phyloP scores from a whole-genome alignment of 257 asterid genomes.

The Verbena officinalis region DNA sequence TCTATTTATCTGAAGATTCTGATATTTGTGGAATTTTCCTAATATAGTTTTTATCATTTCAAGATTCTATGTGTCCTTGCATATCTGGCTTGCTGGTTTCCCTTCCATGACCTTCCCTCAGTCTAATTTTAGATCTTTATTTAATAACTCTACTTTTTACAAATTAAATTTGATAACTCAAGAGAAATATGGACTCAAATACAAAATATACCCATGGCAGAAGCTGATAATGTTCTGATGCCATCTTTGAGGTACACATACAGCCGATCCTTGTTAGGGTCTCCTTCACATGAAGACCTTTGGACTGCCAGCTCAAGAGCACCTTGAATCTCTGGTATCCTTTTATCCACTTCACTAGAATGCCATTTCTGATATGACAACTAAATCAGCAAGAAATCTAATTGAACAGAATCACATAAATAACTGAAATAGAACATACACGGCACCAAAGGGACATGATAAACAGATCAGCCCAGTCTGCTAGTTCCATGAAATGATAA shows the following conservation, averaged over 20 bases:
- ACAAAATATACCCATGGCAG: constrained; percentile 55
- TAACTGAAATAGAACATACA: constrained; percentile 48
- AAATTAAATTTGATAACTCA: constrained; percentile 5
- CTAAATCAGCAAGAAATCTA: constrained; percentile 38
- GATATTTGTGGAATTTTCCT: neutral
- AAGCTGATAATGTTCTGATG: constrained; percentile 47
- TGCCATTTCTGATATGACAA: constrained; percentile 78
- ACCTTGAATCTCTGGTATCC: constrained; percentile 89
- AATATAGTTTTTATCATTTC: neutral
- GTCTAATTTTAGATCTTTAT: neutral
- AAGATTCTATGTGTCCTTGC: neutral
- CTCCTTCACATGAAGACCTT: constrained; percentile 97
- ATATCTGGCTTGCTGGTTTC: constrained; percentile 9
- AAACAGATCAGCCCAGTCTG: constrained; percentile 98
- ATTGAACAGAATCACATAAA: constrained; percentile 22
- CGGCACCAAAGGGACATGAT: constrained; percentile 79
- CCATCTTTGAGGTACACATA: constrained; percentile 70
- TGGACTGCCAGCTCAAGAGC: constrained; percentile 87
- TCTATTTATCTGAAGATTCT: neutral
- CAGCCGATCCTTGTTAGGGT: constrained; percentile 70
- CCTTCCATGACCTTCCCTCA: neutral
- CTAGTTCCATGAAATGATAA: constrained; percentile 93
- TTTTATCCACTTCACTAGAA: constrained; percentile 72
- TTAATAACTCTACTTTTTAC: neutral
- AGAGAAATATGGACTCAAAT: constrained; percentile 17